Evolutionary conservation across 1,284 basidiomycete species (phyloP).

Genomic region (Sparassis latifolia): DNA sequence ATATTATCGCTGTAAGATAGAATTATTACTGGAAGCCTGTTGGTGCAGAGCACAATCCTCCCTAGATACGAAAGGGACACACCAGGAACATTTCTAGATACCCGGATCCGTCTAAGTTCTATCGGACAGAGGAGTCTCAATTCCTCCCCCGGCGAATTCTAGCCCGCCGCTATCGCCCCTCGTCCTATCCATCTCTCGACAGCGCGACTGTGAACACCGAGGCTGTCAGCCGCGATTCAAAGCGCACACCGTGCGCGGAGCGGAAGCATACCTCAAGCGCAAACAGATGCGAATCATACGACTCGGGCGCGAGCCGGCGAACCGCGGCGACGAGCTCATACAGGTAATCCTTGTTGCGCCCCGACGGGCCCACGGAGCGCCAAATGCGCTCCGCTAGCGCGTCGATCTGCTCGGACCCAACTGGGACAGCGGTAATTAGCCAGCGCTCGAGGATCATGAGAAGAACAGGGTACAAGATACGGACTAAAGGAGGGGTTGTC

Average conservation of each 20-base stretch:
- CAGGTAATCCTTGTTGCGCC: slow-evolving; percentile 83
- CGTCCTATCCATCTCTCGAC: slow-evolving; percentile 23
- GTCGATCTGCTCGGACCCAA: slow-evolving; percentile 74
- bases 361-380: slow-evolving; percentile 74
- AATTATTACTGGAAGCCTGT: too few relatives aligned
- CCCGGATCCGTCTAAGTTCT: too few relatives aligned
- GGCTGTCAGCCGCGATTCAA: background rate
- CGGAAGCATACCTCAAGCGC: slow-evolving; percentile 55
- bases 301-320: slow-evolving; percentile 63
- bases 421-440: slow-evolving; percentile 27
- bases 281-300: slow-evolving; percentile 71
- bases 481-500: slow-evolving; percentile 76
- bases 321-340: slow-evolving; percentile 68
- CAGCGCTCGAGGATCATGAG: background rate
- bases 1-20: too few relatives aligned
- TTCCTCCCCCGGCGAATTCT: too few relatives aligned
- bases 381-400: slow-evolving; percentile 64
- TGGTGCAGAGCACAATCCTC: too few relatives aligned
- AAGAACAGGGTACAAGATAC: slow-evolving; percentile 11
- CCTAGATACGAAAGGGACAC: too few relatives aligned
- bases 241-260: slow-evolving; percentile 4
- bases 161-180: background rate
- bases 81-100: too few relatives aligned
- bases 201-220: slow-evolving; percentile 19
- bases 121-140: too few relatives aligned